Evolutionary conservation across 1,139 yeast genomes (phyloP).

Genomic region (Saccharomyces hybrid): DNA sequence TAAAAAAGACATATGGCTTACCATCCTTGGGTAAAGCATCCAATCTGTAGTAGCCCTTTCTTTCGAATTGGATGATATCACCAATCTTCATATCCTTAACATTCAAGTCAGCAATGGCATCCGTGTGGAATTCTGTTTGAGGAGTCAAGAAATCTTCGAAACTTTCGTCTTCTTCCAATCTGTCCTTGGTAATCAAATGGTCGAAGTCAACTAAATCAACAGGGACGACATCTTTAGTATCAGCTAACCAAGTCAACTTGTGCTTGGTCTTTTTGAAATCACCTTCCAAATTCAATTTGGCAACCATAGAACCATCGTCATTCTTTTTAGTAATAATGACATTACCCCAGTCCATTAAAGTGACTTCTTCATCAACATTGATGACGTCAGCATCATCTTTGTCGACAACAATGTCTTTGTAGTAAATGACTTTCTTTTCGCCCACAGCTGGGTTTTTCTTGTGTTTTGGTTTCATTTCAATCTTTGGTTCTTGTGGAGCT

Average conservation of each 20-base stretch:
- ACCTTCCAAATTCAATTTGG: conserved; percentile 84
- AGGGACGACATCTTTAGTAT: conserved; percentile 58
- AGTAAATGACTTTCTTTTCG: conserved; percentile 63
- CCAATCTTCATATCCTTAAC: conserved; percentile 71
- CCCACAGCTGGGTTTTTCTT: conserved; percentile 94
- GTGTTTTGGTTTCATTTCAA: conserved; percentile 82
- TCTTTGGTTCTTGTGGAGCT: conserved; percentile 56
- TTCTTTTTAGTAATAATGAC: conserved; percentile 67
- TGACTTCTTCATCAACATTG: conserved; percentile 74
- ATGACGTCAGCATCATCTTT: conserved; percentile 80
- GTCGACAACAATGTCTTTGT: conserved; percentile 63
- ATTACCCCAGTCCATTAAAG: conserved; percentile 99
- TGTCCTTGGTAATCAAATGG: conserved; percentile 92
- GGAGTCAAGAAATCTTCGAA: conserved; percentile 90
- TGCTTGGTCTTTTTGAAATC: conserved; percentile 95
- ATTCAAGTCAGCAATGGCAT: conserved; percentile 76
- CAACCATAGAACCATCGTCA: conserved; percentile 62
- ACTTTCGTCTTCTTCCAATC: conserved; percentile 89
- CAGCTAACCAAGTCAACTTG: conserved; percentile 93
- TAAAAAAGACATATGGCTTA: conserved; percentile 70
- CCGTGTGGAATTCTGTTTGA: conserved; percentile 73
- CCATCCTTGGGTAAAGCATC: conserved; percentile 53
- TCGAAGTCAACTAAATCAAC: conserved; percentile 89
- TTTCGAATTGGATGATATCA: conserved; percentile 87
- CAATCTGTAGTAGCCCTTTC: conserved; percentile 91